phyloP scores from a whole-genome alignment of 2,329 filamentous ascomycete species.

The Ophiognomonia clavigignenti-juglandacearum region DNA sequence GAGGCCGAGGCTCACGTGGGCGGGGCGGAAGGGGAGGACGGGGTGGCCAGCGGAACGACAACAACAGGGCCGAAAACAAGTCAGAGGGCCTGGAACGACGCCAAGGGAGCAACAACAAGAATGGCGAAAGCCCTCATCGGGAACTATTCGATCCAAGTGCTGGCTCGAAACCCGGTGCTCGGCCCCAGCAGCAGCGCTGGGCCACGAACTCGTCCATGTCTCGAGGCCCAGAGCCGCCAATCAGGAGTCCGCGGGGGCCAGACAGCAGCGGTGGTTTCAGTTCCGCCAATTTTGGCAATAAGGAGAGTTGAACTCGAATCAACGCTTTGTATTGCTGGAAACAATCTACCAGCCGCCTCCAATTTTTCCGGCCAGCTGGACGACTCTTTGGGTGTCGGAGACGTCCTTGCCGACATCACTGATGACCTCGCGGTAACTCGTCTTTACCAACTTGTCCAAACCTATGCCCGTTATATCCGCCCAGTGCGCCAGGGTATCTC shows the following conservation, averaged over 20 bases:
- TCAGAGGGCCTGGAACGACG: constrained; percentile 20
- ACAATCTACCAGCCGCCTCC: constrained; percentile 80
- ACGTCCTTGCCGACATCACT: constrained; percentile 85
- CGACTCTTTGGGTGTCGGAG: constrained; percentile 73
- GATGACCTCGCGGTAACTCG: constrained; percentile 86
- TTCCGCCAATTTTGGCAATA: constrained; percentile 63
- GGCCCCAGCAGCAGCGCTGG: constrained; percentile 40
- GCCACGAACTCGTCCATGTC: constrained; percentile 35
- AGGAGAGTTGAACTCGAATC: constrained; percentile 33
- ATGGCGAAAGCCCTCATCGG: constrained; percentile 32
- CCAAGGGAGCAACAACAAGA: constrained; percentile 15
- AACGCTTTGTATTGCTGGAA: constrained; percentile 23
- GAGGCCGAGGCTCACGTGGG: constrained; percentile 44
- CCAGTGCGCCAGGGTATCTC: constrained; percentile 73
- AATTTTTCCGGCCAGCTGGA: constrained; percentile 83
- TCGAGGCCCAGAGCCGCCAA: constrained; percentile 60
- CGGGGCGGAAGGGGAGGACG: constrained; percentile 38
- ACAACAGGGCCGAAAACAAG: constrained; percentile 19
- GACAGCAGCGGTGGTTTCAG: constrained; percentile 76
- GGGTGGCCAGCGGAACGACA: constrained; percentile 28
- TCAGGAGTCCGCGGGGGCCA: constrained; percentile 72
- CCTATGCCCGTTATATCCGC: constrained; percentile 64
- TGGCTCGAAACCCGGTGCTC: constrained; percentile 56
- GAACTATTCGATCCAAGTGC: constrained; percentile 78
- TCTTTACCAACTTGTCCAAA: constrained; percentile 70